These are phyloP conservation scores for Torulaspora quercuum DNA, from an alignment of 805 yeast species.

Conservation along the genomic window DNA sequence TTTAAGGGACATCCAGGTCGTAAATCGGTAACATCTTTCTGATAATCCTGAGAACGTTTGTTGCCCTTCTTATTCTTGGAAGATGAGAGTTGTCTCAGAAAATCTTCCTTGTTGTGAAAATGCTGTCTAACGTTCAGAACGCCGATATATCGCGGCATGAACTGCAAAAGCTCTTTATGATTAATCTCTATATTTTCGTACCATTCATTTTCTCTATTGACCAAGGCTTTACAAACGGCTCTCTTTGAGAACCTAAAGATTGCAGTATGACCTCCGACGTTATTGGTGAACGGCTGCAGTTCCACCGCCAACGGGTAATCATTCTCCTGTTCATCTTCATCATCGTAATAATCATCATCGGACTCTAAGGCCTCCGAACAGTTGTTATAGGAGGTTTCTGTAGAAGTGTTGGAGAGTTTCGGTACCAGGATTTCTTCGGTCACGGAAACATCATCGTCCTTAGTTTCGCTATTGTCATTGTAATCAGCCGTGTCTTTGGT, in stretches of 20 bases:
- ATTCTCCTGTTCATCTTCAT: conserved; percentile 33
- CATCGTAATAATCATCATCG: conserved; percentile 19
- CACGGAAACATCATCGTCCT: conserved; percentile 6
- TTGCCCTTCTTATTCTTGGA: conserved; percentile 13
- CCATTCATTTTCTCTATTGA: conserved; percentile 85
- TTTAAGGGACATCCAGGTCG: conserved; percentile 11
- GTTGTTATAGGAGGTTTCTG: conserved; percentile 5
- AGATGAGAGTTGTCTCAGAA: conserved; percentile 21
- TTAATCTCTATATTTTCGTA: conserved; percentile 81
- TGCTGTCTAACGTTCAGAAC: conserved; percentile 86
- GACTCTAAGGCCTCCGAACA: conserved; percentile 12
- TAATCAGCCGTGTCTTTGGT: conserved; percentile 33
- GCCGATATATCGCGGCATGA: conserved; percentile 94
- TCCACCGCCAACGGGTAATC: conserved; percentile 78
- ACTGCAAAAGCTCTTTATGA: conserved; percentile 72
- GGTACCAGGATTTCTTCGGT: conserved; percentile 12
- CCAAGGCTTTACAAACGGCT: conserved; percentile 91
- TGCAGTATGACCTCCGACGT: conserved; percentile 98
- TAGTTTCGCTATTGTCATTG: conserved; percentile 22
- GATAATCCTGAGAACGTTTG: conserved; percentile 15
- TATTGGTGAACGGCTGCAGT: conserved; percentile 83
- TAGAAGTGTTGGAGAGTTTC: conserved; percentile 6
- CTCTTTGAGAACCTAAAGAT: conserved; percentile 85
- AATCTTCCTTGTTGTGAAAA: conserved; percentile 35
- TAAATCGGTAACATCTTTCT: conserved; percentile 8